Base-by-base conservation (phyloP, 2,329 filamentous ascomycete genomes). In the Aspergillus sp. region DNA sequence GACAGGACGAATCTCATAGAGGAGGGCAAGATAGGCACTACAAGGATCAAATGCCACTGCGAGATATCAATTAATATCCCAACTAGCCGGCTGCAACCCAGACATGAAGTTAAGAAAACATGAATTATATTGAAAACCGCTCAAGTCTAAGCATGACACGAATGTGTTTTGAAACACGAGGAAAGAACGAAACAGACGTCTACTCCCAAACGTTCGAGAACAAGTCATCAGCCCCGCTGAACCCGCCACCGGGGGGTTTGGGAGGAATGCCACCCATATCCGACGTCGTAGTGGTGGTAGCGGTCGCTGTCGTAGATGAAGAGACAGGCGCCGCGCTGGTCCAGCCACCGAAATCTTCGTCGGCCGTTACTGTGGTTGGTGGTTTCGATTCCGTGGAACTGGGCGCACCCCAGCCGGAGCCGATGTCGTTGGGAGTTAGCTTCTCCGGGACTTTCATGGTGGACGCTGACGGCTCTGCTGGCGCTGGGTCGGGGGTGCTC, bases 321-420 rank as follows among this genome's bases (percentile, higher is more conserved):
- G 63, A 68, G 47, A 45, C 72, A 51, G 73, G 80, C 64, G 70
- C 66, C 27, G 78, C 76, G 53, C 85, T 93, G 29, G 84, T 78
- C 89, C 89, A 96, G 8, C 89, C 88, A 13, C 89, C 89, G 64
- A 95, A 96, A 53, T 96, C 89, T 59, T 96, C 89, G 49, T 96
- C 89, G 0, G 84, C 82, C 22, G 82, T 72, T 2, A 94, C 82
- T 49, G 81, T 80, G 15, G 84, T 78, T 12, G 55, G 33, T 24
- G 52, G 46, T 44, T 48, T 34, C 15, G 53, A 41, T 11, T n/a
- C n/a, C n/a, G 46, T 26, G n/a, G 52, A 67, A 53, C 53, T 47
- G 4, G 63, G 49, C 5, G 55, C 49, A 33, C 68, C 73, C 58
- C 84, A 81, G 4, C 80, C 80, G 15, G 80, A 80, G 44, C 67